Base-by-base conservation (phyloP, 2,329 filamentous ascomycete species). In the Alternaria triticina region DNA sequence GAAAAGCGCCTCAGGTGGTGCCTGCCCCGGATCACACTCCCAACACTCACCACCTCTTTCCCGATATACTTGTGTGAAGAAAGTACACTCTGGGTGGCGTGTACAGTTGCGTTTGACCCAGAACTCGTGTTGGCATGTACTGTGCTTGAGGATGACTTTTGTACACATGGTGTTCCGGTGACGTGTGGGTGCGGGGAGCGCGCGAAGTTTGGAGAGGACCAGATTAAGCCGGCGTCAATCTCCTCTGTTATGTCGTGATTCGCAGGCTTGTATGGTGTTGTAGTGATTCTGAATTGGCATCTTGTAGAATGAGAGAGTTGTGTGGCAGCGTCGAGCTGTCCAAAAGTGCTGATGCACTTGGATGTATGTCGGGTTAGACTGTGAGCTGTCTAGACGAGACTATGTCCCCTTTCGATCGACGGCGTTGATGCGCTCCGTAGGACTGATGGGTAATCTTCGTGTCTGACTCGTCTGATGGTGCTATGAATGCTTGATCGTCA, bases 11-110 rank as follows among this genome's bases (percentile, higher is more conserved):
- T 69, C 64, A 13, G 70, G 71, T 22, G 71, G 71, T 5, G 62
- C 70, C 44, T 73, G 71, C 4, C 64, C 70, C 7, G 68, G 67
- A 57, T 71, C 70, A 7, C 70, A 73, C 2, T 69, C 70, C 70
- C 70, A 73, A 22, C 70, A 73, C 22, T 72, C 69, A 11, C 70
- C 70, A 13, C 70, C 70, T 36, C 60, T 66, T 40, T 66, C 62
- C 5, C 70, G 69, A 7, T 67, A 23, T 3, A 73, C 63, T 28
- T 72, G 62, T 10, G 70, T 72, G 6, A 64, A 56, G 1, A 70
- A 44, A 2, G 52, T 56, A 33, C 70, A 73, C 4, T 51, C 17
- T 11, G 66, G 59, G 22, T 69, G 64, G 3, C 69, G 69, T 27
- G 66, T 59, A 33, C 70, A 73, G 17, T 58, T 59, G 27, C 70